Evolutionary conservation across 371 early-diverging fungal genomes (phyloP).

Genomic region (Zopfochytrium polystomum): DNA sequence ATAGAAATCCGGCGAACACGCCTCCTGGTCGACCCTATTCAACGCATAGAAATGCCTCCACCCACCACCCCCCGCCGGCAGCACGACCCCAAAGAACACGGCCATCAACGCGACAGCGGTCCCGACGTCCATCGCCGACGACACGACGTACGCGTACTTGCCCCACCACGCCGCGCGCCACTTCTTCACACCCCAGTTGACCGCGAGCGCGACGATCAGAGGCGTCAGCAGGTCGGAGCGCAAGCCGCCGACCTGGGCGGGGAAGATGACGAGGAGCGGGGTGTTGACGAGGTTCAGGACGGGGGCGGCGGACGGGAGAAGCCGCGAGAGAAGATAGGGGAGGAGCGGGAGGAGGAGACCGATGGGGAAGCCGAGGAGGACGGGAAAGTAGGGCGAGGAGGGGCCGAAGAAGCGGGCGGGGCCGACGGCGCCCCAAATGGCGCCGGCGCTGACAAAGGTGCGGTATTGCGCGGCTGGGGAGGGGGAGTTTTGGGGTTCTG

Average conservation of each 20-base stretch:
- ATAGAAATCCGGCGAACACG: slow-evolving; percentile 12
- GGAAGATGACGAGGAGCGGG: slow-evolving; percentile 3
- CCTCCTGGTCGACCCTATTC: slow-evolving; percentile 10
- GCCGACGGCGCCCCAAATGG: too few relatives aligned
- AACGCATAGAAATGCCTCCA: slow-evolving; percentile 9
- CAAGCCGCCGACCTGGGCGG: slow-evolving; percentile 2
- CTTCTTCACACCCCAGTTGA: slow-evolving; percentile 10
- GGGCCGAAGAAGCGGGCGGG: too few relatives aligned
- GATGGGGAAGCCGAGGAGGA: slow-evolving; percentile 18
- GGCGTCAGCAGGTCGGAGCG: too few relatives aligned
- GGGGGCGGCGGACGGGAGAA: not conserved
- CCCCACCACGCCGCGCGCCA: slow-evolving; percentile 5
- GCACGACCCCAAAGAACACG: slow-evolving; percentile 9
- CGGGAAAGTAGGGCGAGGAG: slow-evolving; percentile 13
- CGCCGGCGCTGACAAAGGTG: not conserved
- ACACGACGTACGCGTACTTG: slow-evolving; percentile 12
- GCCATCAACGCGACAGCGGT: slow-evolving; percentile 13
- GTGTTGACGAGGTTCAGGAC: slow-evolving; percentile 16
- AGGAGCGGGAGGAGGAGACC: too few relatives aligned
- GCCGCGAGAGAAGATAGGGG: not conserved
- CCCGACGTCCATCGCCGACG: slow-evolving; percentile 18
- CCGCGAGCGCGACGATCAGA: slow-evolving; percentile 8
- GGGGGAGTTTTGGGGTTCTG: too few relatives aligned
- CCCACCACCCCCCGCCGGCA: too few relatives aligned
- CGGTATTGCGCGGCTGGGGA: not conserved